Conservation (phyloP, 768 basidiomycete species). For the Rhizopogon vinicolor region DNA sequence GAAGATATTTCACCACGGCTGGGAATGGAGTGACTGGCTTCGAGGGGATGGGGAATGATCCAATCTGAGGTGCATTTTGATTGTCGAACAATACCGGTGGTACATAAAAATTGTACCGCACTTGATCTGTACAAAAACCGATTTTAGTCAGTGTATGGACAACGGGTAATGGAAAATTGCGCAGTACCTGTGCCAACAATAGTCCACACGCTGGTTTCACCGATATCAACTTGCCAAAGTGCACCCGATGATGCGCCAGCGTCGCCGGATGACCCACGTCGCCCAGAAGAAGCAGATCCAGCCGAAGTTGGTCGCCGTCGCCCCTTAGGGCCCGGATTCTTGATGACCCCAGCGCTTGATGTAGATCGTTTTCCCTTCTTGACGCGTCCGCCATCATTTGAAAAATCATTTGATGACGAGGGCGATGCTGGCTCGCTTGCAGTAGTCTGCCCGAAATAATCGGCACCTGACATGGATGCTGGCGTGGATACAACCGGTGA, state of each 20-base stretch:
- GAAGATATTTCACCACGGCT: conserved; percentile 84
- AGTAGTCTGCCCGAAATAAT: conserved; percentile 58
- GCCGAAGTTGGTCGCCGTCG: conserved; percentile 77
- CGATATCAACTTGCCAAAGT: conserved; percentile 86
- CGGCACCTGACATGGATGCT: conserved; percentile 47
- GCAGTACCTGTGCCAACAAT: conserved; percentile 83
- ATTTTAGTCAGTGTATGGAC: conserved; percentile 13
- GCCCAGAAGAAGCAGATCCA: conserved; percentile 60
- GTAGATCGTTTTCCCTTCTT: conserved; percentile 76
- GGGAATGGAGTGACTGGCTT: conserved; percentile 87
- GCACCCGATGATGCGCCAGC: conserved; percentile 71
- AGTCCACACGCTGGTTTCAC: conserved; percentile 93
- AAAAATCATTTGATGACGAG: conserved; percentile 56
- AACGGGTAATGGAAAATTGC: conserved; percentile 3
- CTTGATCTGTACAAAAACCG: conserved; percentile 55
- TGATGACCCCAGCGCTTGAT: conserved; percentile 54
- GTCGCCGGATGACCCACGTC: conserved; percentile 65
- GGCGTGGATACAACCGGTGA: conserved; percentile 70
- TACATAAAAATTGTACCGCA: conserved; percentile 91
- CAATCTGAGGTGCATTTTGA: conserved; percentile 64
- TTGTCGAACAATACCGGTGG: conserved; percentile 82
- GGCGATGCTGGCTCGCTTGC: conserved; percentile 71
- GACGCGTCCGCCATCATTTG: conserved; percentile 82
- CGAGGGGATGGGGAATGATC: conserved; percentile 74
- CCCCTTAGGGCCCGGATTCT: conserved; percentile 36